These are phyloP conservation scores for Xerocomellus dryophilus DNA, from an alignment of 768 basidiomycete genomes.

Conservation along the genomic window DNA sequence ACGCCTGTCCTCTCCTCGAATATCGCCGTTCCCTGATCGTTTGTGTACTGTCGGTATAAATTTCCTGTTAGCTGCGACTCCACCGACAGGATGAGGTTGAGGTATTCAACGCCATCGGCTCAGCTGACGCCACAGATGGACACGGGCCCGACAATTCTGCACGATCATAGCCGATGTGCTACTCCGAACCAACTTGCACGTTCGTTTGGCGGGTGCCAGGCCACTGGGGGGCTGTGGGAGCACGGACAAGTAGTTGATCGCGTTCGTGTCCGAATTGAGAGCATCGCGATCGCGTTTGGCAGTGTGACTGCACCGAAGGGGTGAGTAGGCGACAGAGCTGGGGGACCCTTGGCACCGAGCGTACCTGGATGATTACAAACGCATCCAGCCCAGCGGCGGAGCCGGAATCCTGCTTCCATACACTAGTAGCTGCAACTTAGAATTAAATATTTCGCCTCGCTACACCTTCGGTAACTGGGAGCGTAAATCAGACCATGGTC, in stretches of 20 bases:
- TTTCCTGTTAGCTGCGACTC: neutral
- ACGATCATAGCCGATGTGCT: neutral
- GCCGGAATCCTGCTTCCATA: no score
- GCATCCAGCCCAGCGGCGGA: no score
- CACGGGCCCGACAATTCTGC: neutral
- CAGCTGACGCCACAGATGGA: neutral
- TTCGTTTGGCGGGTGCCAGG: neutral
- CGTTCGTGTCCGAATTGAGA: no score
- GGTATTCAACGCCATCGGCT: neutral
- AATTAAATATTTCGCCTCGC: no score
- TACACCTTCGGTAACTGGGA: no score
- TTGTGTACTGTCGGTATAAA: neutral
- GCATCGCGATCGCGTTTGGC: no score
- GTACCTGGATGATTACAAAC: no score
- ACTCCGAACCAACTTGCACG: neutral
- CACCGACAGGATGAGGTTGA: neutral
- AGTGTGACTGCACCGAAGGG: neutral
- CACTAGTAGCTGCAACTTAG: no score
- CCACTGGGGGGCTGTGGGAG: no score
- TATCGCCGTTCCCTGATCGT: neutral
- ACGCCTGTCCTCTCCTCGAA: neutral
- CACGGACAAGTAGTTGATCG: no score
- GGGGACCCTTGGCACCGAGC: no score
- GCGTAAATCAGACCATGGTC: no score
- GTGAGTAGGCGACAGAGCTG: neutral